Base-by-base conservation (phyloP, 805 yeast species). In the Nakazawaea populi region DNA sequence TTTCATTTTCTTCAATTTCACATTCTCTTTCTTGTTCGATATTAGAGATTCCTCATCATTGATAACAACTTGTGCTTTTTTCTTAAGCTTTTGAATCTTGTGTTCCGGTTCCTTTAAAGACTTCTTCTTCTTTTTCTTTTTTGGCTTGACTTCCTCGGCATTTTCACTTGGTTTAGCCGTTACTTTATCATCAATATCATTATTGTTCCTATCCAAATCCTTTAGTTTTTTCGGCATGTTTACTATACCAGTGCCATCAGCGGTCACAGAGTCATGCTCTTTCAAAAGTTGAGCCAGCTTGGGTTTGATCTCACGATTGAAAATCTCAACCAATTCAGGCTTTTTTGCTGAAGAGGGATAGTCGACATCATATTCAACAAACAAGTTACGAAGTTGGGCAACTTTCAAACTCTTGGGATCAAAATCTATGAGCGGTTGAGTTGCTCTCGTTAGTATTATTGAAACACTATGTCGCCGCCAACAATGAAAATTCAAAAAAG, bases 341-440 rank as follows among this genome's bases (percentile, higher is more conserved):
- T 92, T 92, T 61, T 83, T 87, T 5, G 90, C 84, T 44, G 76
- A 71, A 1, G 85, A 70, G 0, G 86, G 75, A 60, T 74, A 83
- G 1, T 67, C 64, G n/a, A 91, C 71, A n/a, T 77, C 74, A 61
- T 89, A 77, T 50, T 79, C 83, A 10, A 73, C 66, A 48, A 92
- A 71, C 27, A 89, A 74, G 27, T 81, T 76, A 59, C 94, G 76
- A 60, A 92, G 72, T 53, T 87, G 80, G 4, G 90, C 80, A 27
- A 88, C 83, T 47, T 82, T 85, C 56, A 86, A 69, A 39, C 74
- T 69, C 29, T 74, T 68, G 6, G 92, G 86, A 61, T 89, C 83
- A 64, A 87, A 89, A n/a, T 75, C 87, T 67, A 60, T 58, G 60
- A 42, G 46, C 55, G 11, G 35, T 8, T 32, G 11, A 7, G 35